A percentile compares a stretch with the other conserved stretches of the same genome.
phyloP scores from a whole-genome alignment of 129 eudicot species.

The Pittosporum tobira region DNA sequence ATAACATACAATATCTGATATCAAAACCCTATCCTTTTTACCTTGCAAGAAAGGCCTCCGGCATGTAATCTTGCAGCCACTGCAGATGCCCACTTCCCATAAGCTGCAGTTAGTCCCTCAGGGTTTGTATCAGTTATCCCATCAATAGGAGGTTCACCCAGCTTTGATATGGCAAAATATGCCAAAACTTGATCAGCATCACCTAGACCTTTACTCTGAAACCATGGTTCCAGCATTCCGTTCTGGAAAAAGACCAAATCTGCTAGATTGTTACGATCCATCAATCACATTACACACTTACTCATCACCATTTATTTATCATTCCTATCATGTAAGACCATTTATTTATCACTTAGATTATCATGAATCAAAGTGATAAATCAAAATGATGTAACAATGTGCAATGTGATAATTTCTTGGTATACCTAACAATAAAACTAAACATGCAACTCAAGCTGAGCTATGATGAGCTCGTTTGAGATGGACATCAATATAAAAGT shows the following conservation, averaged over 20 bases:
- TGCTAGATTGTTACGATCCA: constrained; percentile 76
- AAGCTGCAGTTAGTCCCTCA: constrained; percentile 74
- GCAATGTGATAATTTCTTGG: too few relatives aligned
- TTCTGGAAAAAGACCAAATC: constrained; percentile 99
- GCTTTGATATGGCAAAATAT: constrained; percentile 83
- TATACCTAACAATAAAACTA: too few relatives aligned
- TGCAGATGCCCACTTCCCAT: constrained; percentile 79
- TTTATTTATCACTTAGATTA: not conserved
- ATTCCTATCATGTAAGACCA: not conserved
- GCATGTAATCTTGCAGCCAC: constrained; percentile 75
- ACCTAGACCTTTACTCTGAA: constrained; percentile 73
- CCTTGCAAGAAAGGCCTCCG: constrained; percentile 95
- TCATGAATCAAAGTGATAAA: not conserved
- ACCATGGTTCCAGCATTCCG: constrained; percentile 99
- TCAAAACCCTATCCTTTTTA: too few relatives aligned
- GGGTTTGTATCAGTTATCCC: constrained; percentile 93
- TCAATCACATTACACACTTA: constrained; percentile 9
- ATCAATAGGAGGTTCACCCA: constrained; percentile 87
- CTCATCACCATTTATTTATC: too few relatives aligned
- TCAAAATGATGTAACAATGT: too few relatives aligned
- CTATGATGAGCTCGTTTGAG: too few relatives aligned
- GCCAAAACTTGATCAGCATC: constrained; percentile 84
- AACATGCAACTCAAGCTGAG: too few relatives aligned
- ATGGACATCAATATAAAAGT: too few relatives aligned
- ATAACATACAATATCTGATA: not conserved